These are phyloP conservation scores for Saccharomycodes ludwigii DNA, from an alignment of 805 yeast genomes.

Conservation along the genomic window DNA sequence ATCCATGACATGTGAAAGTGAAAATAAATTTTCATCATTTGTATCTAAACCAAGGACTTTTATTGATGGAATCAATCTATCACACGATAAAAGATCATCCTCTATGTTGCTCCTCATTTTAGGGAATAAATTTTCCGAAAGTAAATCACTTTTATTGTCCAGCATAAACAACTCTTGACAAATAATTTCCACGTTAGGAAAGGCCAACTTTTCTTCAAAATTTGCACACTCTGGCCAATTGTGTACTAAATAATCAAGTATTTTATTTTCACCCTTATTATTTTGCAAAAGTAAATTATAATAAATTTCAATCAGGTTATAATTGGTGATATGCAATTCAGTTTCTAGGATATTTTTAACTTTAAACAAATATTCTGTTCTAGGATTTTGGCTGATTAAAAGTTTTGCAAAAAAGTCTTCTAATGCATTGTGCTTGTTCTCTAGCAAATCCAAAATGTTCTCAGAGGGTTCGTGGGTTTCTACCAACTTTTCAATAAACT, in stretches of 20 bases:
- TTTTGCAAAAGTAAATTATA: slow-evolving; percentile 17
- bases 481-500: slow-evolving; percentile 20
- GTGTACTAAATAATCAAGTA: slow-evolving; percentile 12
- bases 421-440: slow-evolving; percentile 14
- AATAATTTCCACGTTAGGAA: slow-evolving; percentile 21
- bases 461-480: slow-evolving; percentile 16
- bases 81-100: slow-evolving; percentile 21
- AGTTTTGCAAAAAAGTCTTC: slow-evolving; percentile 22
- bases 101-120: slow-evolving; percentile 19
- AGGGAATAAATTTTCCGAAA: slow-evolving; percentile 22
- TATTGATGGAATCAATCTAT: slow-evolving; percentile 13
- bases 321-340: slow-evolving; percentile 13
- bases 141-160: slow-evolving; percentile 20
- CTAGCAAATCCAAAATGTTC: slow-evolving; percentile 16
- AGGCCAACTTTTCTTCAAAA: slow-evolving; percentile 12
- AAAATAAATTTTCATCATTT: slow-evolving; percentile 8
- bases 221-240: slow-evolving; percentile 18
- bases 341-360: slow-evolving; percentile 17
- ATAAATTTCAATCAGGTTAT: slow-evolving; percentile 21
- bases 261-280: too few relatives aligned
- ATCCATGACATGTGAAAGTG: slow-evolving; percentile 22
- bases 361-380: slow-evolving; percentile 19
- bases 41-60: slow-evolving; percentile 3
- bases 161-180: slow-evolving; percentile 23
- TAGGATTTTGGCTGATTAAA: slow-evolving; percentile 23